Base-by-base conservation (phyloP, 2,329 filamentous ascomycete genomes). In the Xylaria sp. region DNA sequence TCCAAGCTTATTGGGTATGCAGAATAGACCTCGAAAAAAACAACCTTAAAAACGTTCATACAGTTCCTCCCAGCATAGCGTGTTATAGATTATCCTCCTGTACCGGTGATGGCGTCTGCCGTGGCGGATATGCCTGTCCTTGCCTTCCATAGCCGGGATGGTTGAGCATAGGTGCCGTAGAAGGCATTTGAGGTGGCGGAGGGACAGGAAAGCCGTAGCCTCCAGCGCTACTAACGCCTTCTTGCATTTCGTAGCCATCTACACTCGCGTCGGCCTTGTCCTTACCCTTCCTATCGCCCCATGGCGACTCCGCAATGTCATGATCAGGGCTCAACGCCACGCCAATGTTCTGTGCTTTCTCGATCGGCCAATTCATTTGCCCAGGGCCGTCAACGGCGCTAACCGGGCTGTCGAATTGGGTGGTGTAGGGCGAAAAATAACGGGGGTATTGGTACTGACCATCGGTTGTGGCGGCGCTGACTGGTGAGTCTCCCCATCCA, bases 401-500 rank as follows among this genome's bases (percentile, higher is more conserved):
- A 68, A 88, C 82, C 0, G 88, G 88, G 73, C 87, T 89, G 77
- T 82, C 88, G 78, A 85, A 90, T 68, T 88, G 86, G 49, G 87
- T 89, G 23, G 82, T 83, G 75, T 90, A 90, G 0, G 89, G 88
- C 3, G 87, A 89, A 71, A 89, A 84, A 78, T 89, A 88, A 7
- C 81, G 83, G 0, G 81, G 79, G 70, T 81, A 83, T 0, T 74
- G 68, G 79, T 79, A 71, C 15, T 65, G 46, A 23, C 69, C 61
- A 2, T 69, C 69, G 55, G 84, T 82, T 1, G 81, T 81, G 52
- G 76, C 76, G 1, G 80, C 81, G 55, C 83, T 86, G 66, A 84
- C 72, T 0, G 83, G 88, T 31, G 84, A 88, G 70, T 87, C 85
- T 28, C 85, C 84, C 86, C 87, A 89, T 36, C 83, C 81, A 23